Conservation (phyloP, 164 flowering plant species). For the Vitis rotundifolia region DNA sequence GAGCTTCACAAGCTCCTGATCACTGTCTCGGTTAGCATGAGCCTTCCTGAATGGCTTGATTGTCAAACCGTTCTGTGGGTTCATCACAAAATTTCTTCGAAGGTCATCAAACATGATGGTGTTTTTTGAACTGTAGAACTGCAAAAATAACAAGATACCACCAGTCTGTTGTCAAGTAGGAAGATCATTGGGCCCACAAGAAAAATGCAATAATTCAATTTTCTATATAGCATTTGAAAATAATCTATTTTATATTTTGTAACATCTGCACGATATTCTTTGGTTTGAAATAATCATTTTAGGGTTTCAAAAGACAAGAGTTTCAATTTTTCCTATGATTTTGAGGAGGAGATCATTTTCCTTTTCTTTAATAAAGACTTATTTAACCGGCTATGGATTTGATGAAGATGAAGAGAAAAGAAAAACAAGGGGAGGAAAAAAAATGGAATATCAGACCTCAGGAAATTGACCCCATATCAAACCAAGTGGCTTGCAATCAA, state of each 20-base stretch:
- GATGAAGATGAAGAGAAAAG: neutral
- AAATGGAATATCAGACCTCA: conserved; percentile 46
- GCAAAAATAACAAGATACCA: conserved; percentile 22
- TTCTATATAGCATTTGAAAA: neutral
- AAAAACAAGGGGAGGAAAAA: neutral
- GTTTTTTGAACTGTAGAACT: conserved; percentile 82
- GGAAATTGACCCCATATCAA: conserved; percentile 93
- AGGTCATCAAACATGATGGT: conserved; percentile 97
- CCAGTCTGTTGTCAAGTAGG: neutral
- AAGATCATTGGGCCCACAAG: neutral
- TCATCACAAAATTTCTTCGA: conserved; percentile 93
- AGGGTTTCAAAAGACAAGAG: too few relatives aligned
- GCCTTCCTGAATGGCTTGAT: conserved; percentile 91
- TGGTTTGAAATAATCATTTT: neutral
- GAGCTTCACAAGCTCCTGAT: conserved; percentile 86
- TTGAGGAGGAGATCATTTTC: too few relatives aligned
- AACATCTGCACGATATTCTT: neutral
- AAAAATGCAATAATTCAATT: neutral
- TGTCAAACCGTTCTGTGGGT: conserved; percentile 89
- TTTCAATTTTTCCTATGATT: too few relatives aligned
- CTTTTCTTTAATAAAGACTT: too few relatives aligned
- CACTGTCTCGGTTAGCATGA: conserved; percentile 70
- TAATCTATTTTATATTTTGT: neutral
- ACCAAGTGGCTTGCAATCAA: conserved; percentile 98
- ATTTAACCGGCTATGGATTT: too few relatives aligned